phyloP scores from a whole-genome alignment of 139 green algal species.

The Micromonas pusilla region DNA sequence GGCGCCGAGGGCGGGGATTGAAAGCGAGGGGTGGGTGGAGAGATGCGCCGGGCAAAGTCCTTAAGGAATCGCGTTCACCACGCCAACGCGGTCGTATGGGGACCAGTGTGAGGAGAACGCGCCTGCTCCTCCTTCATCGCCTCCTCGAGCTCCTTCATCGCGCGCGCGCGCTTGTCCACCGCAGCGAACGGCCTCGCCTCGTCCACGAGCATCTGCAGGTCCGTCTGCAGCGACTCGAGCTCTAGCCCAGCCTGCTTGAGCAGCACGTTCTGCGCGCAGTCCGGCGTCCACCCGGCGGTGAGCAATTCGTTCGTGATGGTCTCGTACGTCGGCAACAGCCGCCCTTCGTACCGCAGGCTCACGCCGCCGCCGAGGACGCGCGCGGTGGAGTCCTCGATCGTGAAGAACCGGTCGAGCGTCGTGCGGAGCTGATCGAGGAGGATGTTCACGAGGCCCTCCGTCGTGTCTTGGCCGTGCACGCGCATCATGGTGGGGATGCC shows the following conservation, averaged over 20 bases:
- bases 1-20: too few species aligned
- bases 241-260: slow-evolving; percentile 2
- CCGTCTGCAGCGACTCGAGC: background rate
- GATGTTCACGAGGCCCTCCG: background rate
- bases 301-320: background rate
- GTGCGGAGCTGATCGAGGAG: background rate
- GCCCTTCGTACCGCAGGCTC: background rate
- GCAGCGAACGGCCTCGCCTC: background rate
- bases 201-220: background rate
- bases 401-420: background rate
- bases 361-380: slow-evolving; percentile 20
- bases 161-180: background rate
- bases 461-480: slow-evolving; percentile 3
- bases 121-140: background rate
- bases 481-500: background rate
- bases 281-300: background rate
- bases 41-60: too few species aligned
- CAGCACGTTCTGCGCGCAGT: background rate
- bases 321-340: slow-evolving; percentile 5
- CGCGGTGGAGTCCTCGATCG: slow-evolving; percentile 12
- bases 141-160: background rate
- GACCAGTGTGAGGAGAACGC: too few species aligned
- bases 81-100: too few species aligned
- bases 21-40: too few species aligned
- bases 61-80: too few species aligned